Conservation (phyloP, 139 green algal species). For the Nannochloris sp. region DNA sequence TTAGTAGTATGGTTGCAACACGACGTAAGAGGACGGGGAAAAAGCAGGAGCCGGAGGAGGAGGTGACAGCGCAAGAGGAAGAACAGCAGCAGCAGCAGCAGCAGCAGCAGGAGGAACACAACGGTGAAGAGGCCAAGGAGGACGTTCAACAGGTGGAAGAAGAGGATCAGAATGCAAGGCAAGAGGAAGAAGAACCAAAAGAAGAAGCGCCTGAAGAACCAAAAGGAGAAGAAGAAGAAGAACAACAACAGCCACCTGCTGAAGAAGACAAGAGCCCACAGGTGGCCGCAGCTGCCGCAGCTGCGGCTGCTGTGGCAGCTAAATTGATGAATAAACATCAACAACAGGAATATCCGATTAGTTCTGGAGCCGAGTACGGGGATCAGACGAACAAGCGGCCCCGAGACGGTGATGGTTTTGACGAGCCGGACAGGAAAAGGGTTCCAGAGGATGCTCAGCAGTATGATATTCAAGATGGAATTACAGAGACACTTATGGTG, state of each 20-base stretch:
- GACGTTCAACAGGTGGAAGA: not conserved
- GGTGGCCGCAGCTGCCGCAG: constrained; percentile 6
- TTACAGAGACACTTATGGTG: constrained; percentile 8
- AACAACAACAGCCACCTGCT: not conserved
- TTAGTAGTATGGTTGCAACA: not conserved
- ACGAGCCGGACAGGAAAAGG: constrained; percentile 29
- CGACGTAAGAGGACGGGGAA: not conserved
- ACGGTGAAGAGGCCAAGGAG: not conserved
- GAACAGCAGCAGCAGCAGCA: not conserved
- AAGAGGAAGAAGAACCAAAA: not conserved
- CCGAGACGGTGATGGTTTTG: constrained; percentile 18
- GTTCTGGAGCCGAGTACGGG: constrained; percentile 11
- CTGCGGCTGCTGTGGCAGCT: constrained; percentile 16
- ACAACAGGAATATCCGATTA: constrained; percentile 9
- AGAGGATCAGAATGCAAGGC: not conserved
- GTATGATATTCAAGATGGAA: not conserved
- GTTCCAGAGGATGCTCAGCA: not conserved
- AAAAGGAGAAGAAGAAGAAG: not conserved
- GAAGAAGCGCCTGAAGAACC: not conserved
- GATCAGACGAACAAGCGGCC: constrained; percentile 26
- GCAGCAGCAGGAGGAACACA: not conserved
- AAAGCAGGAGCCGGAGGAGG: not conserved
- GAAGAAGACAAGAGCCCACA: constrained; percentile 3
- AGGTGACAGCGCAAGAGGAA: not conserved
- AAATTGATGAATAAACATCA: constrained; percentile 16